Base-by-base conservation (phyloP, 805 yeast genomes). In the Spathaspora passalidarum region DNA sequence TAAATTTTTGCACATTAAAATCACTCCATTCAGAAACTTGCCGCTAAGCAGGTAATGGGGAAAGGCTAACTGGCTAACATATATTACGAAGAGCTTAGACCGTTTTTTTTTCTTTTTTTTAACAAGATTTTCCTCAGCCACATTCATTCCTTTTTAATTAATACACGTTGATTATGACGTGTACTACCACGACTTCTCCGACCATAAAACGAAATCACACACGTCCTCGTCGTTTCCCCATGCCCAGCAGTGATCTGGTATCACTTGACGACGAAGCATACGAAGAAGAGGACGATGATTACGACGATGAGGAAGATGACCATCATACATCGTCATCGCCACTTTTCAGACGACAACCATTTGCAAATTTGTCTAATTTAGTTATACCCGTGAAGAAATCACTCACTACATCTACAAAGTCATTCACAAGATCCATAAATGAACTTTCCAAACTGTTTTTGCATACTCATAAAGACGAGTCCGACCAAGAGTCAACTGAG, bases 311-410 rank as follows among this genome's bases (percentile, higher is more conserved):
- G 6, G 7, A 13, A 6, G 34, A 13, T 13, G 34, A 29, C 25
- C 9, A n/a, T n/a, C n/a, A n/a, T 26, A 26, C 32, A 26, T 11
- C n/a, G 9, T n/a, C 51, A 18, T 55, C 63, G 17, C 66, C 66
- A 5, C 46, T 53, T 23, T 44, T 49, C 32, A 51, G 53, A 37
- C 46, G 66, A 26, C 54, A 53, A 17, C 65, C 70, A 6, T 63
- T 66, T 50, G 50, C 48, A 38, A 65, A 63, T 49, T 41, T 66
- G 32, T 49, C 66, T 40, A 62, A 62, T 35, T 43, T 61, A 43
- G 51, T 55, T 40, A 46, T 58, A 37, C 56, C 60, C 18, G 53
- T 60, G 54, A 57, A 56, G 47, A 52, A 55, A 48, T 54, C 56
- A 44, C 38, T 60, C 19, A 38, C 53, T 14, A 47, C 56, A 13